Evolutionary conservation across 371 early-diverging fungal species (phyloP), one percentile per base, ranked within the genome.

Genomic region (Mucor circinelloides): DNA sequence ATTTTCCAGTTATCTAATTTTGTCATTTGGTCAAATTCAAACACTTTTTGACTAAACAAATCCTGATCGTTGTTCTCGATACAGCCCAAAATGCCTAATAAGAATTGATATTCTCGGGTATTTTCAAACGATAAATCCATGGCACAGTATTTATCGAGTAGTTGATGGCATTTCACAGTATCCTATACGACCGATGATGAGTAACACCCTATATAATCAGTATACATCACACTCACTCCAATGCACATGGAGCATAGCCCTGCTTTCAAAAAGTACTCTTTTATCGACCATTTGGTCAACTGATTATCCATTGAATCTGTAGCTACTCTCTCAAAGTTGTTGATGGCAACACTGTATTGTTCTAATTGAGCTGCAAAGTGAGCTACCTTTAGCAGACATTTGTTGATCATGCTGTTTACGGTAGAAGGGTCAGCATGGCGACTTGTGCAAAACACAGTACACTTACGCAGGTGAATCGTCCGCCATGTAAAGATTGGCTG

Each of bases 1-100:
- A 97, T 97, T 79, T 97, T 97, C 98, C 98, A 98, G 73, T 89
- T 87, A 78, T 98, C 98, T 40, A 98, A 81, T 77, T 93, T 93
- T 17, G 93, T 90, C 64, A 96, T 64, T 60, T 89, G 83, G 77
- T 98, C 97, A 76, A 86, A 97, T 36, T 91, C 93, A 23, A 84
- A 84, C 8, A 96, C 91, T 32, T 85, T 86, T 68, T 90, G 88
- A 17, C 94, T 94, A 71, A 94, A 97, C 15, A 83, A 80, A 42
- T 94, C 93, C 6, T 86, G 81, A 75, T 97, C 97, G 38, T 84
- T 87, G 32, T 81, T 83, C 57, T 95, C 94, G 10, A 92, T 78
- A 23, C 95, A 93, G 0, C 83, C 87, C 40, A 94, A 58, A 28
- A 97, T 85, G 15, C 82, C 84, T 84, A 82, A 78, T 44, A 95